Evolutionary conservation across 2,329 filamentous ascomycete species (phyloP).

Genomic region (Aspergillus unguis): DNA sequence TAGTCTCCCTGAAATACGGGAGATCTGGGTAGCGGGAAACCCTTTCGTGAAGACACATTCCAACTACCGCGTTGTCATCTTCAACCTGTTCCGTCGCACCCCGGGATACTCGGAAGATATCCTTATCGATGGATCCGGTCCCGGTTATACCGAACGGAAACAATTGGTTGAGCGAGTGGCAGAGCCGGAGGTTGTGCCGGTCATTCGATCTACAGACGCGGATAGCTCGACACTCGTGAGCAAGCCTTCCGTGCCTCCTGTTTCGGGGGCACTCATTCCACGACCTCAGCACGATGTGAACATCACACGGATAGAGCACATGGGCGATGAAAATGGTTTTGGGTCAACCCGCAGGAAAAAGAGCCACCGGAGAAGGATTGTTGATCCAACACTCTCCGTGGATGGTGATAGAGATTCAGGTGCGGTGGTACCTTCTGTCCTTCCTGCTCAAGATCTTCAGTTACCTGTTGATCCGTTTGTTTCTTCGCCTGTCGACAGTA

Average conservation of each 20-base stretch:
- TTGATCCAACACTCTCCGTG: constrained; percentile 48
- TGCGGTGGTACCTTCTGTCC: constrained; percentile 27
- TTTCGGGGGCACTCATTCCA: constrained; percentile 11
- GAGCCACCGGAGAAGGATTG: constrained; percentile 54
- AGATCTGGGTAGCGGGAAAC: constrained; percentile 90
- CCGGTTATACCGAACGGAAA: constrained; percentile 80
- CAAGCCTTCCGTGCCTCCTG: constrained; percentile 52
- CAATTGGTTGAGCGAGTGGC: constrained; percentile 77
- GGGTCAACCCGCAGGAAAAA: constrained; percentile 46
- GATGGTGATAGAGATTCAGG: constrained; percentile 31
- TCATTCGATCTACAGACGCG: constrained; percentile 66
- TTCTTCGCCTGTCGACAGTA: constrained; percentile 25
- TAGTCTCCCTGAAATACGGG: constrained; percentile 82
- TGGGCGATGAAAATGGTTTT: constrained; percentile 26
- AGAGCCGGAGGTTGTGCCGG: constrained; percentile 70
- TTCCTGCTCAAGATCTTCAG: constrained; percentile 30
- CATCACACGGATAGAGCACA: constrained; percentile 14
- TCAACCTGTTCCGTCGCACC: constrained; percentile 89
- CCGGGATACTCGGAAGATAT: constrained; percentile 90
- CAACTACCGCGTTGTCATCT: constrained; percentile 82
- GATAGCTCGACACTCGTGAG: constrained; percentile 65
- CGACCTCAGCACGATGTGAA: constrained; percentile 11
- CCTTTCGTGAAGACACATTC: constrained; percentile 85
- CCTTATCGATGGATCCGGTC: constrained; percentile 77
- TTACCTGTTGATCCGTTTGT: constrained; percentile 25